Evolutionary conservation across 176 grass and related monocot genomes (phyloP).

Genomic region (maize (Zea mays)): Zm-B73-REFERENCE-NAM-5.0 NC_050096.1:197504501-197505000

Average conservation of each 20-base stretch:
- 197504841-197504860: no score
- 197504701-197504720: slow-evolving; percentile 57
- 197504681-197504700: slow-evolving; percentile 46
- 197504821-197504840: slow-evolving; percentile 62
- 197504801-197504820: slow-evolving; percentile 78
- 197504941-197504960: background rate
- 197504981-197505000: slow-evolving; percentile 4
- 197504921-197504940: background rate
- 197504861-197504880: no score
- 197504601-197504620: slow-evolving; percentile 26
- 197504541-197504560: slow-evolving; percentile 56
- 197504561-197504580: slow-evolving; percentile 39
- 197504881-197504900: no score
- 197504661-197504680: slow-evolving; percentile 42
- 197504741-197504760: slow-evolving; percentile 34
- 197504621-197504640: slow-evolving; percentile 26
- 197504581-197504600: background rate
- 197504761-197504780: background rate
- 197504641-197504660: slow-evolving; percentile 43
- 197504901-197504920: no score
- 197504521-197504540: slow-evolving; percentile 20
- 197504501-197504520: slow-evolving; percentile 13
- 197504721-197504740: slow-evolving; percentile 63
- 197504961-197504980: background rate
- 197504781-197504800: slow-evolving; percentile 71